Evolutionary conservation across 1,139 yeast genomes (phyloP).

Genomic region (Geotrichum macrosporum): DNA sequence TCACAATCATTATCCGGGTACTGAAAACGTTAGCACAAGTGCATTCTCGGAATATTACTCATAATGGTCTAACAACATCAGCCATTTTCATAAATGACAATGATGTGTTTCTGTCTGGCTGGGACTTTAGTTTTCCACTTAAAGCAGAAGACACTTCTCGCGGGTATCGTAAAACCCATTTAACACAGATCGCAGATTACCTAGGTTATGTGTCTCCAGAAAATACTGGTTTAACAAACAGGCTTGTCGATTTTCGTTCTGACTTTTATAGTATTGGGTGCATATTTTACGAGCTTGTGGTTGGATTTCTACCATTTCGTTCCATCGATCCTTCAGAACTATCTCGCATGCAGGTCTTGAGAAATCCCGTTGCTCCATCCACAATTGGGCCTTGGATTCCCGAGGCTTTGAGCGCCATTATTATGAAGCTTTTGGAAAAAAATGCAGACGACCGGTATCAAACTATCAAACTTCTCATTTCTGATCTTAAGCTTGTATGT

Average conservation of each 20-base stretch:
- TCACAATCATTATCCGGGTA: slow-evolving; percentile 39
- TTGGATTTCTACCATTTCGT: slow-evolving; percentile 47
- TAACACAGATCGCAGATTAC: slow-evolving; percentile 39
- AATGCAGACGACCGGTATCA: slow-evolving; percentile 44
- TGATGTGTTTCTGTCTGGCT: slow-evolving; percentile 45
- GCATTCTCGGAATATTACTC: slow-evolving; percentile 48
- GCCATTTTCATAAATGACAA: slow-evolving; percentile 39
- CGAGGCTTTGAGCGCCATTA: slow-evolving; percentile 40
- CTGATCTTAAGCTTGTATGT: slow-evolving; percentile 39
- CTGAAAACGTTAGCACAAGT: slow-evolving; percentile 41
- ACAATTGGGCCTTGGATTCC: slow-evolving; percentile 42
- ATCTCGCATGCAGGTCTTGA: slow-evolving; percentile 44
- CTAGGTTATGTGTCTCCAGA: slow-evolving; percentile 54
- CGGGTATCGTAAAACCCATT: slow-evolving; percentile 32
- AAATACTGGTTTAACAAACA: slow-evolving; percentile 43
- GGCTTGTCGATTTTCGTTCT: slow-evolving; percentile 47
- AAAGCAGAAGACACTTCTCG: slow-evolving; percentile 44
- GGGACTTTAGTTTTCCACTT: slow-evolving; percentile 50
- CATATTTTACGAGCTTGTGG: slow-evolving; percentile 47
- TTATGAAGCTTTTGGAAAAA: slow-evolving; percentile 47
- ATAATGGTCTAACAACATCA: slow-evolving; percentile 47
- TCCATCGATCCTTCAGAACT: slow-evolving; percentile 44
- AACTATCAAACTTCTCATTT: slow-evolving; percentile 40
- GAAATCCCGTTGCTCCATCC: slow-evolving; percentile 44
- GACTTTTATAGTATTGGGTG: slow-evolving; percentile 53